Evolutionary conservation across 1,284 basidiomycete species (phyloP).

Genomic region (Heterobasidion occidentale): DNA sequence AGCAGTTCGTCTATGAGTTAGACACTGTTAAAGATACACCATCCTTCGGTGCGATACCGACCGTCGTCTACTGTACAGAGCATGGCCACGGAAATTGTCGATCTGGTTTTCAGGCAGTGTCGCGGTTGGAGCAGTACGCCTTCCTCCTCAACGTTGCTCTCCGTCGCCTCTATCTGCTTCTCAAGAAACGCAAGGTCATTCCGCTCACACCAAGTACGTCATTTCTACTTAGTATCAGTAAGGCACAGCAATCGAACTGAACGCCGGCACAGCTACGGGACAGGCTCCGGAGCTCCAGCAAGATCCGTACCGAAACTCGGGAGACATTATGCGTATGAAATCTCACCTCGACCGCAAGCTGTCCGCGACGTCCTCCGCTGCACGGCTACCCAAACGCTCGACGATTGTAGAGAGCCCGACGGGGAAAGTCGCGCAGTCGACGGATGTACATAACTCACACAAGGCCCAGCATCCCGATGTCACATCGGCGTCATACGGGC

Average conservation of each 20-base stretch:
- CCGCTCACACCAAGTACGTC: conserved; percentile 67
- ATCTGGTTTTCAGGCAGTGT: conserved; percentile 84
- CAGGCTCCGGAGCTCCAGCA: conserved; percentile 31
- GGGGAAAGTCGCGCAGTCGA: conserved; percentile 75
- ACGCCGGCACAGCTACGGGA: conserved; percentile 27
- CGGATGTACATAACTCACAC: conserved; percentile 27
- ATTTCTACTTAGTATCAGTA: neutral
- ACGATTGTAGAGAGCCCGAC: conserved; percentile 96
- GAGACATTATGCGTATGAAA: conserved; percentile 93
- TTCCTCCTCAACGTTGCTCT: conserved; percentile 96
- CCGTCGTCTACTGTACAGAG: conserved; percentile 69
- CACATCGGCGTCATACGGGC: conserved; percentile 1
- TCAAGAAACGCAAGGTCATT: conserved; percentile 90
- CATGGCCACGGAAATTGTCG: conserved; percentile 63
- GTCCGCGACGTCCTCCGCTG: conserved; percentile 90
- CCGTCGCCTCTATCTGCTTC: conserved; percentile 82
- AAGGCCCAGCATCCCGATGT: conserved; percentile 1
- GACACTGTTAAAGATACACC: conserved; percentile 55
- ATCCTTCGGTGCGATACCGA: conserved; percentile 64
- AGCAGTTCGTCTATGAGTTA: conserved; percentile 67
- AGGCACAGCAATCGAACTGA: conserved; percentile 1
- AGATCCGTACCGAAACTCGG: conserved; percentile 78
- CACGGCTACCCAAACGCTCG: conserved; percentile 86
- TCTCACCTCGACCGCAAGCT: conserved; percentile 91
- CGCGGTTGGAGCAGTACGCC: conserved; percentile 94